phyloP scores from a whole-genome alignment of 768 basidiomycete genomes.

The Strobilomyces confusus region DNA sequence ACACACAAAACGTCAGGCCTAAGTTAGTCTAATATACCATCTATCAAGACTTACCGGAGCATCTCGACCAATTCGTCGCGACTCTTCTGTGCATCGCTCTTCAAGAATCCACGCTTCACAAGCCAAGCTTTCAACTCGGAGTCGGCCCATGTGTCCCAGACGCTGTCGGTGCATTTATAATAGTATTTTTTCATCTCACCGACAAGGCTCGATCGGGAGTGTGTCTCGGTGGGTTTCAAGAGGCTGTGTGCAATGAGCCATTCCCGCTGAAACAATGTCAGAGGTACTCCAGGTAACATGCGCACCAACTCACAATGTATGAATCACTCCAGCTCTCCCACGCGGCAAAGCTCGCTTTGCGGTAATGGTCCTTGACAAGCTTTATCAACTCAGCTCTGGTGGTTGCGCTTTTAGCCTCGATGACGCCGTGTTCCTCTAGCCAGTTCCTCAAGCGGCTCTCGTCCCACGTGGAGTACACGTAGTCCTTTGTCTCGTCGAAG shows the following conservation, averaged over 20 bases:
- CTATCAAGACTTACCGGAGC: conserved; percentile 46
- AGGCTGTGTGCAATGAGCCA: conserved; percentile 84
- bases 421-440: conserved; percentile 69
- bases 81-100: conserved; percentile 59
- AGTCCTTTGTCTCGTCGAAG: conserved; percentile 77
- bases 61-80: conserved; percentile 78
- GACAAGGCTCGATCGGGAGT: conserved; percentile 51
- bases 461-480: conserved; percentile 87
- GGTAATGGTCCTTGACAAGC: conserved; percentile 68
- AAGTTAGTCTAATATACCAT: too few relatives aligned
- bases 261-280: conserved; percentile 46
- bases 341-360: conserved; percentile 53
- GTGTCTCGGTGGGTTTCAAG: conserved; percentile 55
- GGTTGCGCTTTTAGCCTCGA: conserved; percentile 52
- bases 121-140: conserved; percentile 77
- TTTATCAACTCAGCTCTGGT: conserved; percentile 64
- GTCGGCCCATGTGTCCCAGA: conserved; percentile 73
- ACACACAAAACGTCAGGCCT: neutral
- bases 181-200: conserved; percentile 77
- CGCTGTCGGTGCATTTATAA: conserved; percentile 51
- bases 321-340: conserved; percentile 88
- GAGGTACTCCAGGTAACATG: neutral
- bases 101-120: conserved; percentile 66
- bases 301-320: conserved; percentile 55
- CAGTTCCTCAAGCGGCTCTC: conserved; percentile 69